Conservation (phyloP, 352 stramenopile species). For the Globisporangium camurandrum region DNA sequence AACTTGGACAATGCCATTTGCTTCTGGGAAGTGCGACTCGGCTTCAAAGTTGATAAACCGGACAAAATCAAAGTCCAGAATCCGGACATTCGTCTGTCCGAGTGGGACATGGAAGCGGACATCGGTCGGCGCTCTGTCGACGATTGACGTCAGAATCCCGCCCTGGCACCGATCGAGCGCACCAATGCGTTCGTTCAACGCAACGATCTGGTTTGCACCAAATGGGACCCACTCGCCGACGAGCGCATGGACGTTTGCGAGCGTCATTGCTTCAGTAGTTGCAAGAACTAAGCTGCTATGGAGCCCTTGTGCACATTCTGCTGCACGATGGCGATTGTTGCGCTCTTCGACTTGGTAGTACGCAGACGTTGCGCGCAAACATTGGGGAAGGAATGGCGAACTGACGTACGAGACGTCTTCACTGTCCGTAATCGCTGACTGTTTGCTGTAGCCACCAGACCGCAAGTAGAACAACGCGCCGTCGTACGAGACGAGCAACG, state of each 20-base stretch:
- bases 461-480: constrained; percentile 71
- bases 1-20: constrained; percentile 92
- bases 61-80: constrained; percentile 96
- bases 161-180: constrained; percentile 94
- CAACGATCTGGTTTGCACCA: constrained; percentile 96
- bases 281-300: constrained; percentile 88
- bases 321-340: constrained; percentile 89
- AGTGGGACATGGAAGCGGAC: constrained; percentile 84
- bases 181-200: constrained; percentile 96
- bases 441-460: constrained; percentile 79
- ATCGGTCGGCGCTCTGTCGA: constrained; percentile 81
- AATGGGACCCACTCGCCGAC: constrained; percentile 98
- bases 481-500: constrained; percentile 50
- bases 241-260: constrained; percentile 95
- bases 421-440: constrained; percentile 92
- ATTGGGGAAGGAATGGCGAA: constrained; percentile 94
- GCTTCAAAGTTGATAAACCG: constrained; percentile 98
- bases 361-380: constrained; percentile 84
- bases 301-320: constrained; percentile 72
- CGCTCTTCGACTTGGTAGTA: constrained; percentile 76
- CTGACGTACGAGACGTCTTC: constrained; percentile 98
- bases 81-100: constrained; percentile 92
- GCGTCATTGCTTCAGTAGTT: constrained; percentile 90
- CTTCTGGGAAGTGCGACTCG: constrained; percentile 94
- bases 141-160: constrained; percentile 92